Base-by-base conservation (phyloP, 352 stramenopile genomes). In the Nothophytophthora sp. region DNA sequence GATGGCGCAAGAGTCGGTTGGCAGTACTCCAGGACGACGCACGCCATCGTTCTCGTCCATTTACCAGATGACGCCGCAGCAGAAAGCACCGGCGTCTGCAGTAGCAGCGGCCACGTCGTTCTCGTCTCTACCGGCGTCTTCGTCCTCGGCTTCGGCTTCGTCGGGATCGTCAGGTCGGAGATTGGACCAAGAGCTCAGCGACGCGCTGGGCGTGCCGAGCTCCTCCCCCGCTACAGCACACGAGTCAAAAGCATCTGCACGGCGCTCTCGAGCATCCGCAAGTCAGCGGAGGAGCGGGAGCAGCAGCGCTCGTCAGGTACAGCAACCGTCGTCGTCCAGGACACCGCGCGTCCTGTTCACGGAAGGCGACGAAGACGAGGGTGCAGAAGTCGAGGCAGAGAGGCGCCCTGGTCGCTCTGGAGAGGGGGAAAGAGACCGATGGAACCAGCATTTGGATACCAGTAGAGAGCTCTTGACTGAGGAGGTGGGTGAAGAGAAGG, bases 181-280 rank as follows among this genome's bases (percentile, higher is more conserved):
- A 3, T 46, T 68, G 24, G 80, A 90, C 33, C 57, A 85, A 15
- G 80, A 90, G 27, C 43, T 90, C 20, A 88, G 62, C 10, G 65
- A 85, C 24, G 80, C 76, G 0, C 37, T 90, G 25, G 80, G 80
- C 0, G 68, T 88, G 30, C 38, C 42, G 0, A 40, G 43, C 3
- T 49, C 36, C 7, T 52, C 27, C 18, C 19, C 33, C 5, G 29
- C 22, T 32, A 37, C 27, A 13, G 37, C 27, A 28, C 48, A 25
- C 5, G 39, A 20, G 23, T 15, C 27, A 16, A 54, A 47, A 12
- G 32, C 42, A 13, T 52, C 42, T 15, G 53, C 29, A 1, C 45
- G 35, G 11, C 30, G 38, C 13, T 55, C 56, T 11, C 24, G 46
- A 15, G 48, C 12, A 28, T 29, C 9, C 13, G 19, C 0, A 10